Base-by-base conservation (phyloP, 176 grass and related monocot genomes). In the Musa beccarii region DNA sequence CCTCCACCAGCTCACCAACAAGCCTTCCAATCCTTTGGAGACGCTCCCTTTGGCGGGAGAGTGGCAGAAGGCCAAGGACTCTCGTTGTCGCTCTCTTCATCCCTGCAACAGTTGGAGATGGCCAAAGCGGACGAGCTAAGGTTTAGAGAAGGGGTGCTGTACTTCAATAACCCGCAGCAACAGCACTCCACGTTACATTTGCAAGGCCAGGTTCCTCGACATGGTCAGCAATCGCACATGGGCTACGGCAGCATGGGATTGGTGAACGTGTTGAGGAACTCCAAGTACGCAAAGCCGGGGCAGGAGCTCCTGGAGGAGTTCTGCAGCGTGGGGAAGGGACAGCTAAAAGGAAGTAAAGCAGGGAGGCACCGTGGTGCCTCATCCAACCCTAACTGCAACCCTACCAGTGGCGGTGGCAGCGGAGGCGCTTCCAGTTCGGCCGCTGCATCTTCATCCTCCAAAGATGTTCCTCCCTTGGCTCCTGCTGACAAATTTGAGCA, bases 31-130 rank as follows among this genome's bases (percentile, higher is more conserved):
- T 83, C 86, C 64, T 99, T 88, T 72, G 76, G 89, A 52, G 69
- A 59, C 71, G 75, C 73, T 25, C 9, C 81, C 67, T 96, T 92
- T 76, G 81, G 28, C 20, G 87, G 68, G 53, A 79, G 86, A 10
- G 86, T 89, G 54, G 81, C 89, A 59, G 96, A 99, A 82, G 86
- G 91, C 12, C 96, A 99, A 83, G 89, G 89, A 0, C 86, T 99
- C 6, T 95, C 96, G 2, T 82, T 99, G 9, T 99, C 96, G 1
- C 87, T 99, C 0, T 99, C 96, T 14, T 82, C 90, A 24, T 95
- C 91, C 29, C 72, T 99, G 49, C 96, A 95, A 75, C 96, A 99
- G 79, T 84, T 99, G 23, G 95, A 99, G 83, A 91, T 99, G 95
- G 84, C 88, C 55, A 99, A 99, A 81, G 88, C 86, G 19, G 90